A percentile compares a stretch with the other conserved stretches of the same genome.
Evolutionary conservation across 2,329 filamentous ascomycete species (phyloP).

Genomic region (Pseudogymnoascus sp.): DNA sequence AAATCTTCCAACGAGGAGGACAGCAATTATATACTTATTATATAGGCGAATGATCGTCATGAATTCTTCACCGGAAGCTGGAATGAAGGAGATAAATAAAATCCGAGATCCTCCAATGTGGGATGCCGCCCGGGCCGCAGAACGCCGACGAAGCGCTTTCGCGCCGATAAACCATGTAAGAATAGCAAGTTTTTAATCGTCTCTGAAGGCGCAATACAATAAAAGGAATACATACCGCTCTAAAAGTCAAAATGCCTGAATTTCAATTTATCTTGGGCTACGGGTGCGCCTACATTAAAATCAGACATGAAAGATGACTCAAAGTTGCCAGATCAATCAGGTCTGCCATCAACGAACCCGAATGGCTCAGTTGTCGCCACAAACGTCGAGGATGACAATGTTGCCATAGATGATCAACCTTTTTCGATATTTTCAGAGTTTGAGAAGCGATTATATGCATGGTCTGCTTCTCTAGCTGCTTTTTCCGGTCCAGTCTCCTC

Average conservation of each 20-base stretch:
- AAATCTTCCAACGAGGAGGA: not conserved
- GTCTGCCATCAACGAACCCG: not conserved
- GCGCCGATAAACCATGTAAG: not conserved
- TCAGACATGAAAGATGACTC: not conserved
- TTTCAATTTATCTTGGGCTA: not conserved
- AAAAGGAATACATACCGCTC: not conserved
- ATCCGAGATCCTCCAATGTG: not conserved
- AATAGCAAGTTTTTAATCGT: not conserved
- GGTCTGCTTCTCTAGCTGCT: slow-evolving; percentile 11
- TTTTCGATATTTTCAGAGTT: not conserved
- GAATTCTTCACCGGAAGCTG: not conserved
- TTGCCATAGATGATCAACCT: not conserved
- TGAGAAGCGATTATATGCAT: not conserved
- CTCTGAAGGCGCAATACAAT: not conserved
- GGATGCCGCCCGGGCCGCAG: not conserved
- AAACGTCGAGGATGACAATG: not conserved
- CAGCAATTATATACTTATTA: not conserved
- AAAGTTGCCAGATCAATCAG: slow-evolving; percentile 3
- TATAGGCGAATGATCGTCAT: too few species aligned
- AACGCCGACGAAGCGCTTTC: not conserved
- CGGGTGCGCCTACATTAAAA: not conserved
- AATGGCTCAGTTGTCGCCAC: not conserved
- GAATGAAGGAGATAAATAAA: not conserved
- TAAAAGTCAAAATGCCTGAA: not conserved
- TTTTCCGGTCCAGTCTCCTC: slow-evolving; percentile 14